phyloP scores from a whole-genome alignment of 352 stramenopile genomes.

The Phytophthora tentaculata region DNA sequence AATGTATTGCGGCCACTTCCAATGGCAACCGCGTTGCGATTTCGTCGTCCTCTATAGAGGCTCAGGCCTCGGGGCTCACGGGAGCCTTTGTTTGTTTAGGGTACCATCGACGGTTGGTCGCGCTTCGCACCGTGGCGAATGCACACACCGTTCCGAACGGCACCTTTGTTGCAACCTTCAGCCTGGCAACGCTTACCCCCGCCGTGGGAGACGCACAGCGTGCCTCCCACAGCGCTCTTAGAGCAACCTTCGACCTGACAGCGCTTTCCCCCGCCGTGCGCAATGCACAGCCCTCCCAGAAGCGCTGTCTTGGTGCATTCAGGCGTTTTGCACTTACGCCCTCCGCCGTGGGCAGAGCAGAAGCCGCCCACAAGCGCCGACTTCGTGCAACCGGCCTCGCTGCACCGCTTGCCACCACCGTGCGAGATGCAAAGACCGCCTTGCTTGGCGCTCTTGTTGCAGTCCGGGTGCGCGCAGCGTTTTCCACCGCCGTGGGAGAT shows the following conservation, averaged over 20 bases:
- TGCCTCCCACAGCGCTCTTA: constrained; percentile 72
- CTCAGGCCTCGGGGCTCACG: constrained; percentile 15
- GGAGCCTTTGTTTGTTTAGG: constrained; percentile 25
- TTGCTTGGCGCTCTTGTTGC: constrained; percentile 87
- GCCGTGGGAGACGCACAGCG: constrained; percentile 73
- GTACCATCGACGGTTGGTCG: constrained; percentile 38
- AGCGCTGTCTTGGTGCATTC: constrained; percentile 83
- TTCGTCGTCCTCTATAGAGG: constrained; percentile 31
- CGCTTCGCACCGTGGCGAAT: constrained; percentile 86
- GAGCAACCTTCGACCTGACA: constrained; percentile 73
- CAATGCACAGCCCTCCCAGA: constrained; percentile 80
- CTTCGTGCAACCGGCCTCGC: constrained; percentile 75
- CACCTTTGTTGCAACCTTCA: constrained; percentile 84
- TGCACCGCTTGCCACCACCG: constrained; percentile 83
- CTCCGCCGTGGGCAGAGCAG: constrained; percentile 83
- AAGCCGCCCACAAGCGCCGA: constrained; percentile 83
- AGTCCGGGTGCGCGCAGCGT: constrained; percentile 71
- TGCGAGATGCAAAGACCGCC: constrained; percentile 85
- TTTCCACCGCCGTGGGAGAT: constrained; percentile 80
- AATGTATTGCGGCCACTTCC: constrained; percentile 46
- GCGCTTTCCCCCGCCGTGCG: constrained; percentile 81
- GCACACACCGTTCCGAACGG: constrained; percentile 85
- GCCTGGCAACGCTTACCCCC: constrained; percentile 76
- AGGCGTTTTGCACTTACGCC: constrained; percentile 73
- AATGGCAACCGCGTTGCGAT: constrained; percentile 42